Conservation (phyloP, 1,284 basidiomycete species). For the Moniliella sp. region DNA sequence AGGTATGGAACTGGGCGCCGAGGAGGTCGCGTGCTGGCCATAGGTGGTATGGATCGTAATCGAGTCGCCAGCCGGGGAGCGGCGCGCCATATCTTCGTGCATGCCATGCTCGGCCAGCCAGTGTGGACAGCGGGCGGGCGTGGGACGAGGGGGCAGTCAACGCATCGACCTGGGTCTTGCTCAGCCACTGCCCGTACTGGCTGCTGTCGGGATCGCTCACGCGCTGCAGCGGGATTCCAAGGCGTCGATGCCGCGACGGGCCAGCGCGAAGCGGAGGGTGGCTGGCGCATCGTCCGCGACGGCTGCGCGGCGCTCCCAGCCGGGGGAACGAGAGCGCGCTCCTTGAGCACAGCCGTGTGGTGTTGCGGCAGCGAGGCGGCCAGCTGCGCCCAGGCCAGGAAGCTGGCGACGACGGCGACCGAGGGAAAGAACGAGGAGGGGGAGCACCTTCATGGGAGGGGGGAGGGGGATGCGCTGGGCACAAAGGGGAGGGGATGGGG, state of each 20-base stretch:
- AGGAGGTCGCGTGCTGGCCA: conserved; percentile 39
- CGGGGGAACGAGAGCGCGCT: no score
- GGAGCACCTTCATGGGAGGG: no score
- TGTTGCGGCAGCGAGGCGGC: no score
- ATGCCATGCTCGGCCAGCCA: conserved; percentile 44
- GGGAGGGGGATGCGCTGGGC: no score
- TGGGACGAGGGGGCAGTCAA: conserved; percentile 38
- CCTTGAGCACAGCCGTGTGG: no score
- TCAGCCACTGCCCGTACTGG: conserved; percentile 41
- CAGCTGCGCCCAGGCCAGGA: no score
- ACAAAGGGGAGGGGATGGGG: no score
- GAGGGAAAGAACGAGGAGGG: no score
- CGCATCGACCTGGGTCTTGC: conserved; percentile 38
- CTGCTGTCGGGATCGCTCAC: conserved; percentile 41
- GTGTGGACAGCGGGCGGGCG: conserved; percentile 34
- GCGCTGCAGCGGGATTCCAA: conserved; percentile 9
- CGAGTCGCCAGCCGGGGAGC: conserved; percentile 40
- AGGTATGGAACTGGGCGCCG: conserved; percentile 16
- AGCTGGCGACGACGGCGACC: no score
- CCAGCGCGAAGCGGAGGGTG: no score
- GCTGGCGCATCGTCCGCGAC: no score
- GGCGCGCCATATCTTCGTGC: conserved; percentile 23
- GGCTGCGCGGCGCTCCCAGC: no score
- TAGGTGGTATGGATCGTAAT: conserved; percentile 44
- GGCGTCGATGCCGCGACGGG: conserved; percentile 6